Evolutionary conservation across 2,329 filamentous ascomycete species (phyloP), one percentile per base, ranked within the genome.

Genomic region (Penicillium rolfsii): DNA sequence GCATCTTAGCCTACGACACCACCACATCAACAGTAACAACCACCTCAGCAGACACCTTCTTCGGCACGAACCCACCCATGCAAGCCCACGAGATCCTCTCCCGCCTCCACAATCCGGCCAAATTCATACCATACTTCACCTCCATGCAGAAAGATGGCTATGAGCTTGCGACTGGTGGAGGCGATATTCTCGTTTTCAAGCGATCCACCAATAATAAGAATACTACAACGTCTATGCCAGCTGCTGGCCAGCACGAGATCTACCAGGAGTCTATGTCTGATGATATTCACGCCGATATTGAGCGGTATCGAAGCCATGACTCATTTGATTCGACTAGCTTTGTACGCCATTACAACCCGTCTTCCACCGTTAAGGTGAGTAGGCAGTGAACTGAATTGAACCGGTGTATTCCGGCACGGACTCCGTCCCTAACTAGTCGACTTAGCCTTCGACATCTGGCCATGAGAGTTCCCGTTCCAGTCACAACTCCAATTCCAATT

Each of bases 121-220:
- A 75, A 38, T 81, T 80, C 49, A 63, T 81, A 1, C 74, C 74
- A 3, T 74, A 77, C 57, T 77, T 81, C 40, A 68, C 70, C 5
- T 61, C 69, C 30, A 73, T 81, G 70, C 69, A 76, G 55, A 56
- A 66, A 28, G 72, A 77, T 40, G 79, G 79, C 3, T 81, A 79
- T 55, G 76, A 79, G 16, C 75, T 81, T 40, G 73, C 76, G 11
- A 77, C 75, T 5, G 79, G 79, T 1, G 74, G 74, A 14, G 74
- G 73, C 9, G 73, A 81, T 60, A 73, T 79, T n/a, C 70, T 80
- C 40, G 71, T 79, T 7, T 79, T 80, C 58, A 71, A 64, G 49
- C 74, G 71, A n/a, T 41, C 57, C 3, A 49, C 49, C 33, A 46
- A 57, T 2, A 19, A n/a, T 11, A 19, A 49, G 7, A 52, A 58